Evolutionary conservation across 2,329 filamentous ascomycete genomes (phyloP), one percentile per base, ranked within the genome.

Genomic region (Tolypocladium pustulatum): DNA sequence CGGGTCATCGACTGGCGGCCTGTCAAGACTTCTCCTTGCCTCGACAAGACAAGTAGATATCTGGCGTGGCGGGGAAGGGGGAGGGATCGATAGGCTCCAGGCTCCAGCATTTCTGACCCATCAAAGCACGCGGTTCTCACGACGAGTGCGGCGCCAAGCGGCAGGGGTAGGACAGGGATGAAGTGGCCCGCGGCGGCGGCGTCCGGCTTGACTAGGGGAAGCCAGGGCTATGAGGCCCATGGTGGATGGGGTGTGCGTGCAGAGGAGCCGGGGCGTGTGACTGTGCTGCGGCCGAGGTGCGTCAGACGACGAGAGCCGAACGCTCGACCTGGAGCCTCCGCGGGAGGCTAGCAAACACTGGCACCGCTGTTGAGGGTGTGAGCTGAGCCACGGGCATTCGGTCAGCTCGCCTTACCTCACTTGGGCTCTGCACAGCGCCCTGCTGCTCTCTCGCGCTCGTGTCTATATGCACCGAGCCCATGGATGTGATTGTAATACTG

Each of bases 81-180:
- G 61, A 65, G 67, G 64, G 63, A 68, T 70, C 66, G 66, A 71
- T 68, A 67, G 65, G 66, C 53, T 58, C 59, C 55, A 54, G 57
- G 59, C 51, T 57, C 51, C 52, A 58, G 38, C 40, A 57, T 55
- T 34, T 57, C 38, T 27, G 58, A 40, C 57, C 59, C 59, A 56
- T 54, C 59, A 56, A 46, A 43, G 56, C 46, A 41, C 56, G 52
- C 54, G 43, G 41, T 58, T 56, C 46, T 55, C 20, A 27, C 25
- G 54, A 56, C 57, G 56, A 17, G 57, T 55, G 57, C 57, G 54
- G 54, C 51, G 54, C 57, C 54, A 55, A 34, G 56, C 32, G 53
- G 27, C 53, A 37, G 20, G 51, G 53, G 53, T 40, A 37, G 4
- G 53, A 20, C 20, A n/a, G n/a, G n/a, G n/a, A 27, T 34, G 36